These are phyloP conservation scores for Brassica carinata DNA, from an alignment of 345 rosid genomes.

Conservation along the genomic window DNA sequence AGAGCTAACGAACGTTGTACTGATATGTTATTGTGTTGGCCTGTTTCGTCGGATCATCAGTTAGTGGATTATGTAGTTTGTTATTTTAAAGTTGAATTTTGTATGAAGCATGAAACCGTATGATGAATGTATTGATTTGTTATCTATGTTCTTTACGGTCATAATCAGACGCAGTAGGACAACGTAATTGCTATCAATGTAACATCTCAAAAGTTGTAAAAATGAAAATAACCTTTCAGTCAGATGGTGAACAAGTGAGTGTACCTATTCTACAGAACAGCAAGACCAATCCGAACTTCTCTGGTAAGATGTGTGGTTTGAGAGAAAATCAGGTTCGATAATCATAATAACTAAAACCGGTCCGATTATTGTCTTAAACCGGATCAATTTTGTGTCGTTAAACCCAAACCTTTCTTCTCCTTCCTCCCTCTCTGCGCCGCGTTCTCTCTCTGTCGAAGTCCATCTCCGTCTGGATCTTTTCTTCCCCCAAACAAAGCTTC, in stretches of 20 bases:
- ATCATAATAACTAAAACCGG: not conserved
- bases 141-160: not conserved
- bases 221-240: not conserved
- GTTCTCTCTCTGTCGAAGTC: slow-evolving; percentile 5
- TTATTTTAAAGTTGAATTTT: slow-evolving; percentile 1
- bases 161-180: not conserved
- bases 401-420: slow-evolving; percentile 22
- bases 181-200: not conserved
- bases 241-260: not conserved
- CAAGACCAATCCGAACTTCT: no score
- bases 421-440: slow-evolving; percentile 20
- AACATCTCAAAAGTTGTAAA: not conserved
- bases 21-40: slow-evolving; percentile 6
- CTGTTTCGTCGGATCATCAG: not conserved
- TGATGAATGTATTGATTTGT: not conserved
- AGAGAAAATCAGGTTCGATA: not conserved
- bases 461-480: not conserved
- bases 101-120: not conserved
- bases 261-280: no score
- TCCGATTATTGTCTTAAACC: not conserved
- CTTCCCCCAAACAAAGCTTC: not conserved
- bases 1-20: slow-evolving; percentile 8
- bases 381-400: not conserved
- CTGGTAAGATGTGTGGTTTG: not conserved
- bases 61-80: not conserved